Conservation (phyloP, 176 grass and related monocot species). For the Triticum timopheevii region DNA sequence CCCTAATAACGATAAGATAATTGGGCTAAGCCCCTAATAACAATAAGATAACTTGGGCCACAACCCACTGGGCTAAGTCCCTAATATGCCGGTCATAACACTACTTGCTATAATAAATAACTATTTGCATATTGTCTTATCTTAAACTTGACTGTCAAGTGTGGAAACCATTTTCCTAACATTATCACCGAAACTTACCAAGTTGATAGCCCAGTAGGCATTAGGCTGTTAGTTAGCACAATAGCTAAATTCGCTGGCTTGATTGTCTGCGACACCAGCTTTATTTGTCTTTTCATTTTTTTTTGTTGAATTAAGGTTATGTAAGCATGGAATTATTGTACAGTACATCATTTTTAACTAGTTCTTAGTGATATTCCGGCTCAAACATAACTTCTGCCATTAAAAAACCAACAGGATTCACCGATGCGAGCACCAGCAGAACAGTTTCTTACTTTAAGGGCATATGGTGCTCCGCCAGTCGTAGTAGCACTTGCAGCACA, state of each 20-base stretch:
- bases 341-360: neutral
- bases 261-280: neutral
- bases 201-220: neutral
- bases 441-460: constrained; percentile 83
- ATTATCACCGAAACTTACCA: neutral
- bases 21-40: no score
- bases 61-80: no score
- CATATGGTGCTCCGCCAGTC: constrained; percentile 87
- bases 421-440: constrained; percentile 77
- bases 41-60: no score
- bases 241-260: neutral
- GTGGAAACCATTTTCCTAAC: neutral
- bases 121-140: neutral
- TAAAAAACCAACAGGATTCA: constrained; percentile 64
- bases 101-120: neutral
- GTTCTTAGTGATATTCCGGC: neutral
- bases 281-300: neutral
- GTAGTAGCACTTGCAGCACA: constrained; percentile 91
- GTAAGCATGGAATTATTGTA: neutral
- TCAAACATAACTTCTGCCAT: neutral
- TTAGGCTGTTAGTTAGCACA: neutral
- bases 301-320: neutral
- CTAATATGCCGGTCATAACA: no score
- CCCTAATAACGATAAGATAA: no score
- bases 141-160: neutral